Conservation (phyloP, 192 early-diverging fungal genomes). For the Gigaspora rosea region DNA sequence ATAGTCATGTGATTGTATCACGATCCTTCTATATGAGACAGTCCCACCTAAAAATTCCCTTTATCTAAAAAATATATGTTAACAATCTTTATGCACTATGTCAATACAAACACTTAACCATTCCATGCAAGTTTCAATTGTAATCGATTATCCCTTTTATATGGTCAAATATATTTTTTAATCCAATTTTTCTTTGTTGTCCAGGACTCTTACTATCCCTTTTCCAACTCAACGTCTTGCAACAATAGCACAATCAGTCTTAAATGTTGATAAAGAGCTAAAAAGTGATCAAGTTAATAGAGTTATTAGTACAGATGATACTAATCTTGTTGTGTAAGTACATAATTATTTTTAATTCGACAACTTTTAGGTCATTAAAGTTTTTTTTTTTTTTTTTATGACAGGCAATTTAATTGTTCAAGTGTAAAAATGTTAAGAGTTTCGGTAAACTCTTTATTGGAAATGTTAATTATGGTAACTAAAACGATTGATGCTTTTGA, state of each 20-base stretch:
- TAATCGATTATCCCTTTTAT: no score
- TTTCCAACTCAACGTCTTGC: slow-evolving; percentile 47
- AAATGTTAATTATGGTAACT: slow-evolving; percentile 51
- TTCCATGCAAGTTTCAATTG: no score
- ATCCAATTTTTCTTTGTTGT: neutral
- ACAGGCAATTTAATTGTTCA: slow-evolving; percentile 42
- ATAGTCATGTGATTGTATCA: no score
- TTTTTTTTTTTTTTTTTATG: neutral
- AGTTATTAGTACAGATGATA: slow-evolving; percentile 30
- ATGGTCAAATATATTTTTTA: no score
- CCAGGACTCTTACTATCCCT: slow-evolving; percentile 23
- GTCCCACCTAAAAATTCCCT: no score
- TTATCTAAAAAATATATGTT: no score
- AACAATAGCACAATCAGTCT: slow-evolving; percentile 40
- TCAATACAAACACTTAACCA: no score
- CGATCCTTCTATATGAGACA: no score
- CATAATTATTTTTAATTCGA: neutral
- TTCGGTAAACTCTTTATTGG: slow-evolving; percentile 52
- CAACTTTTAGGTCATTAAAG: neutral
- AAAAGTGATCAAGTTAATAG: slow-evolving; percentile 45
- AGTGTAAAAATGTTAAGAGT: slow-evolving; percentile 48
- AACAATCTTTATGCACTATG: no score
- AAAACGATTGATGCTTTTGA: slow-evolving; percentile 49
- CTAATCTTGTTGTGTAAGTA: slow-evolving; percentile 45
- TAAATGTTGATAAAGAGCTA: slow-evolving; percentile 52